Conservation (phyloP, 371 early-diverging fungal species). For the Capillidium rhysosporum region DNA sequence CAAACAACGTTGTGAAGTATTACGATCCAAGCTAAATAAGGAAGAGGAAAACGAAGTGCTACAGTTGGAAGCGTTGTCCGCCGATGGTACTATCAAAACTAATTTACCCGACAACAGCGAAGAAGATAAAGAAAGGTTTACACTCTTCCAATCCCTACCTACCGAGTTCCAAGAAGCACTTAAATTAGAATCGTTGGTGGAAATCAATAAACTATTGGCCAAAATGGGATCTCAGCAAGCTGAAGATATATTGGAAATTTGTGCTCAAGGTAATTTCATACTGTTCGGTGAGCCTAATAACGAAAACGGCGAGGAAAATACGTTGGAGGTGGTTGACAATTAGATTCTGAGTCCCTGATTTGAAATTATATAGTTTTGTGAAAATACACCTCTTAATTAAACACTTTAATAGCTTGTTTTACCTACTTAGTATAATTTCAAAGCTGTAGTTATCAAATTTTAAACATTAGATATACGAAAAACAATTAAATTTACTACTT, state of each 20-base stretch:
- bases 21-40: slow-evolving; percentile 15
- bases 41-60: slow-evolving; percentile 1
- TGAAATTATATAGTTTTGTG: no score
- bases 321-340: background rate
- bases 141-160: slow-evolving; percentile 49
- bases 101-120: slow-evolving; percentile 18
- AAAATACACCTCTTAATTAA: no score
- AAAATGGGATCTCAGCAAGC: slow-evolving; percentile 44
- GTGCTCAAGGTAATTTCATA: slow-evolving; percentile 54
- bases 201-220: slow-evolving; percentile 60
- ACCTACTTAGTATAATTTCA: no score
- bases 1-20: slow-evolving; percentile 44
- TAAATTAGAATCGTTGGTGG: slow-evolving; percentile 47
- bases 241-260: slow-evolving; percentile 44
- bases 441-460: no score
- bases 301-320: background rate
- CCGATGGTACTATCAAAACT: background rate
- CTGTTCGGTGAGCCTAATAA: slow-evolving; percentile 15
- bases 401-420: no score
- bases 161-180: slow-evolving; percentile 53
- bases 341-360: no score
- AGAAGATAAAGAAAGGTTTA: slow-evolving; percentile 25
- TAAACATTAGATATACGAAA: no score
- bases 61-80: background rate
- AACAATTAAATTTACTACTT: no score